Evolutionary conservation across 2,329 filamentous ascomycete species (phyloP).

Genomic region (Cordyceps cicadae): DNA sequence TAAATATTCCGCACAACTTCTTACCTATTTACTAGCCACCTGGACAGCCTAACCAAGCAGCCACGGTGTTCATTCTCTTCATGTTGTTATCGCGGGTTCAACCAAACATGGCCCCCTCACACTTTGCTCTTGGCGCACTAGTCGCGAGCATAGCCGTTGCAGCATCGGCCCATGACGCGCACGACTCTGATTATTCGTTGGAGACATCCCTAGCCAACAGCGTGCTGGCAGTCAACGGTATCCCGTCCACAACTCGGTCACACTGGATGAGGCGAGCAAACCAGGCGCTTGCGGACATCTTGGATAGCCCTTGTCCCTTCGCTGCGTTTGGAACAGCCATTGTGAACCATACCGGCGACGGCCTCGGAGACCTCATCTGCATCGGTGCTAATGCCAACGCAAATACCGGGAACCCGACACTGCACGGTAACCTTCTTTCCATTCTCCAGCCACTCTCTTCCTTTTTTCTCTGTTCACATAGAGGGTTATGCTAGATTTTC

Average conservation of each 20-base stretch:
- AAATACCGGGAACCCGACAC: slow-evolving; percentile 39
- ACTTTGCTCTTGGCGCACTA: background rate
- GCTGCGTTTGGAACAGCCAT: slow-evolving; percentile 45
- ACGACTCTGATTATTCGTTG: background rate
- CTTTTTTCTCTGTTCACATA: background rate
- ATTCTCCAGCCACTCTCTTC: background rate
- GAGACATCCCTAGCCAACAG: background rate
- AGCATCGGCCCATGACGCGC: background rate
- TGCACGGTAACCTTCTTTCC: slow-evolving; percentile 34
- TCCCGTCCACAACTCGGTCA: slow-evolving; percentile 31
- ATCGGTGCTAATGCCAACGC: slow-evolving; percentile 39
- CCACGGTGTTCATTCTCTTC: background rate
- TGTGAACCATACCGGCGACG: slow-evolving; percentile 43
- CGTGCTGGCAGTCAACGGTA: slow-evolving; percentile 11
- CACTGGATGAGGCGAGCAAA: slow-evolving; percentile 47
- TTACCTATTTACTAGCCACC: background rate
- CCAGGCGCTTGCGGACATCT: slow-evolving; percentile 29
- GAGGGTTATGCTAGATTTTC: background rate
- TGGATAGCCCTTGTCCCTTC: slow-evolving; percentile 38
- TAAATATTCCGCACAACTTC: background rate
- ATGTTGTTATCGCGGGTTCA: background rate
- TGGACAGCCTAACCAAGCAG: background rate
- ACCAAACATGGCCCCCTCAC: background rate
- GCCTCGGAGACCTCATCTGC: slow-evolving; percentile 39
- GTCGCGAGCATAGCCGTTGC: background rate